These are phyloP conservation scores for Conoideocrella luteorostrata DNA, from an alignment of 2,329 filamentous ascomycete species.

Conservation along the genomic window DNA sequence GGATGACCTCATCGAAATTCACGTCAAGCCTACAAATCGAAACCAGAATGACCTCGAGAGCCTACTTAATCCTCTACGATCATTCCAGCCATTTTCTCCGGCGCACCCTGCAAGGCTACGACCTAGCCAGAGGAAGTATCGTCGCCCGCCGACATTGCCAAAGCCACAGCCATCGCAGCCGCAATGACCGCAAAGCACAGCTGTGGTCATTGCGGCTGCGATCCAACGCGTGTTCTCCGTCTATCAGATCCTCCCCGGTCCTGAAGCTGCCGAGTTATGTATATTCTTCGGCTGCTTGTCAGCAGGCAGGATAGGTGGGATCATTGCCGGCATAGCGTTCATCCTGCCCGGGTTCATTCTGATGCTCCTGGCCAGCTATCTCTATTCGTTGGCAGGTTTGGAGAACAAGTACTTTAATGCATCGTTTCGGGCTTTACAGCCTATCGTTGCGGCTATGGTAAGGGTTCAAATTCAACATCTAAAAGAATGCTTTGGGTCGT, in stretches of 20 bases:
- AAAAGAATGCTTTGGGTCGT: not conserved
- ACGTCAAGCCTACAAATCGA: too few relatives aligned
- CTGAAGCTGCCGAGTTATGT: constrained; percentile 8
- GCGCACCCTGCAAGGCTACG: too few relatives aligned
- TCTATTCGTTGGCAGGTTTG: constrained; percentile 34
- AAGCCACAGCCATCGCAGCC: too few relatives aligned
- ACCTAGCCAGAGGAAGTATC: too few relatives aligned
- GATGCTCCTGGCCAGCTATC: constrained; percentile 7
- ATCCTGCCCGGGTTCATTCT: constrained; percentile 6
- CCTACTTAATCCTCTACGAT: too few relatives aligned
- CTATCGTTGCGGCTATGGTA: constrained; percentile 3
- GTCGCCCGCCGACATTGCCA: too few relatives aligned
- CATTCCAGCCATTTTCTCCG: too few relatives aligned
- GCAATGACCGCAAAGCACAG: too few relatives aligned
- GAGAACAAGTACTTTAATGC: constrained; percentile 40
- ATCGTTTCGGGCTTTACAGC: constrained; percentile 30
- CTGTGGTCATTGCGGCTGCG: too few relatives aligned
- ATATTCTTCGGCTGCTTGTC: constrained; percentile 10
- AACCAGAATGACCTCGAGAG: too few relatives aligned
- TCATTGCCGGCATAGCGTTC: constrained; percentile 7
- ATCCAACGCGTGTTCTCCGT: constrained; percentile 5
- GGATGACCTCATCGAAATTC: too few relatives aligned
- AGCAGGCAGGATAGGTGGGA: constrained; percentile 7
- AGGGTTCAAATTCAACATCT: not conserved
- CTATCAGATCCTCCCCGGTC: constrained; percentile 9